phyloP scores from a whole-genome alignment of 2,329 filamentous ascomycete genomes.

The Trichoderma atrobrunneum region DNA sequence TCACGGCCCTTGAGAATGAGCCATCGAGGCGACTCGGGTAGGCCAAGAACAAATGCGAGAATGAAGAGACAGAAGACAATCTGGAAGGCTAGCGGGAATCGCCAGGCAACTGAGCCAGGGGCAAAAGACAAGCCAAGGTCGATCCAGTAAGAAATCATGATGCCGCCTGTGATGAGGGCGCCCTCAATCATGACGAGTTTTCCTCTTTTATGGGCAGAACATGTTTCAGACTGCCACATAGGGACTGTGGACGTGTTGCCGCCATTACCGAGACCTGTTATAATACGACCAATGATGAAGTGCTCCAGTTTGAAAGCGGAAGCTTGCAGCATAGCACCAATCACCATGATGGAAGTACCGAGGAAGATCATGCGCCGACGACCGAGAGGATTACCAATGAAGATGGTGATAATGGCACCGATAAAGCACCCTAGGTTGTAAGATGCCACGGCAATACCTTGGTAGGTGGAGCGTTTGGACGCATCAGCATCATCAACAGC shows the following conservation, averaged over 20 bases:
- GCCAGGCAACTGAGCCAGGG: slow-evolving; percentile 44
- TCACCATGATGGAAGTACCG: slow-evolving; percentile 54
- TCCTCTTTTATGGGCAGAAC: slow-evolving; percentile 55
- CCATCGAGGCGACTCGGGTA: slow-evolving; percentile 55
- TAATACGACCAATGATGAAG: slow-evolving; percentile 57
- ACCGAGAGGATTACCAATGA: slow-evolving; percentile 62
- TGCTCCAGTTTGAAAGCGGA: slow-evolving; percentile 53
- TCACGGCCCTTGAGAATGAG: slow-evolving; percentile 45
- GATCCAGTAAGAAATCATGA: slow-evolving; percentile 60
- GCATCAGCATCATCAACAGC: slow-evolving; percentile 36
- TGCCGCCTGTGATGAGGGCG: slow-evolving; percentile 55
- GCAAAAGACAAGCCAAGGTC: slow-evolving; percentile 57
- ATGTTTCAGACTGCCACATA: slow-evolving; percentile 61
- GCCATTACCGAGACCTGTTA: slow-evolving; percentile 58
- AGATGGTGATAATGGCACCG: slow-evolving; percentile 63
- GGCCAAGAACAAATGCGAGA: slow-evolving; percentile 47
- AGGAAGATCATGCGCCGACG: slow-evolving; percentile 58
- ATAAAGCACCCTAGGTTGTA: slow-evolving; percentile 62
- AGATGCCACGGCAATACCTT: slow-evolving; percentile 53
- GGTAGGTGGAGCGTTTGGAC: slow-evolving; percentile 48
- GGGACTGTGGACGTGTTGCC: slow-evolving; percentile 56
- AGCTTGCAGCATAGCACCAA: slow-evolving; percentile 59
- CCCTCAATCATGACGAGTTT: slow-evolving; percentile 61
- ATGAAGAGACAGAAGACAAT: slow-evolving; percentile 60
- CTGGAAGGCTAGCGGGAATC: slow-evolving; percentile 57